phyloP scores from a whole-genome alignment of 2,329 filamentous ascomycete species.

The Botrytis medusae region DNA sequence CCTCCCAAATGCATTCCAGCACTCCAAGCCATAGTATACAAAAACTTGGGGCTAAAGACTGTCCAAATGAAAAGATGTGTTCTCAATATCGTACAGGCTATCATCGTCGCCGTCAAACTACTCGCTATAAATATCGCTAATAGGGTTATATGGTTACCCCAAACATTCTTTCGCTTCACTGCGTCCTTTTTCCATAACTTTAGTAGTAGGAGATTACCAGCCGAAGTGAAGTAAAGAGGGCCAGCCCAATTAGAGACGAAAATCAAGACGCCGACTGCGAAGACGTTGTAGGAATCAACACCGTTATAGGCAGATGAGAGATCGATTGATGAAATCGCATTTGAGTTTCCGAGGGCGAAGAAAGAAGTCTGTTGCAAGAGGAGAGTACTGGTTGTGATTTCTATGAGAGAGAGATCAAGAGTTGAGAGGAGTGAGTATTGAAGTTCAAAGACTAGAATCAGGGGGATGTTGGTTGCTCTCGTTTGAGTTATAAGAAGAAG shows the following conservation, averaged over 20 bases:
- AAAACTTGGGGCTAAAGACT: constrained; percentile 94
- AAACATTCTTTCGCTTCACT: constrained; percentile 22
- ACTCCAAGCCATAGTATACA: constrained; percentile 89
- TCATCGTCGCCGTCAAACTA: constrained; percentile 75
- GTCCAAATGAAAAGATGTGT: constrained; percentile 98
- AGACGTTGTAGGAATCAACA: constrained; percentile 73
- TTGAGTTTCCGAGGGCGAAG: constrained; percentile 87
- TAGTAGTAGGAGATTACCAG: constrained; percentile 60
- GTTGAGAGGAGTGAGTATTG: constrained; percentile 55
- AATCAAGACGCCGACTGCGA: constrained; percentile 78
- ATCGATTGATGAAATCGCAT: constrained; percentile 94
- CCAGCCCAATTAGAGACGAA: constrained; percentile 92
- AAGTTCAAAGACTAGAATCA: constrained; percentile 73
- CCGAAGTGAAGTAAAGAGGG: constrained; percentile 80
- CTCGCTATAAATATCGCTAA: constrained; percentile 70
- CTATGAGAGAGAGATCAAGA: constrained; percentile 50
- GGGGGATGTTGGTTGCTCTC: constrained; percentile 77
- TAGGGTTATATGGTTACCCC: constrained; percentile 56
- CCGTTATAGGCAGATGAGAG: constrained; percentile 95
- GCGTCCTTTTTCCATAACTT: constrained; percentile 21
- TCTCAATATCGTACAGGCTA: constrained; percentile 77
- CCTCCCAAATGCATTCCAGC: constrained; percentile 76
- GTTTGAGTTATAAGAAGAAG: constrained; percentile 86
- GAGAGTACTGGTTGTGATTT: constrained; percentile 68
- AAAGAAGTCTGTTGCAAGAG: constrained; percentile 81